Percentiles rank a stretch among this genome's conserved stretches.
These are phyloP conservation scores for Suillus lakei DNA, from an alignment of 768 basidiomycete genomes.

Conservation along the genomic window DNA sequence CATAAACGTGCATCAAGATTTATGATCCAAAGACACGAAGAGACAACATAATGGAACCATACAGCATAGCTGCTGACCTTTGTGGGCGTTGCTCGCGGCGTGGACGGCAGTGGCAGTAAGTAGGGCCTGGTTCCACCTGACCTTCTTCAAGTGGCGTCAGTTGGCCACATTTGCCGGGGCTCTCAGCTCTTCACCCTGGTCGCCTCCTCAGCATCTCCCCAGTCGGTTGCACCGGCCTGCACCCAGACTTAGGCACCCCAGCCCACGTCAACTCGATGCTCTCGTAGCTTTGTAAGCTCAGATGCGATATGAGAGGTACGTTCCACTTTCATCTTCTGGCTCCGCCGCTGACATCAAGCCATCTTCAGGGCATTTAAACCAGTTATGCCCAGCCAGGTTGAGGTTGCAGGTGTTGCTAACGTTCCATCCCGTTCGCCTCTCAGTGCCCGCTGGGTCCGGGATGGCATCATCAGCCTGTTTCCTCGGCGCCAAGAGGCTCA, in stretches of 20 bases:
- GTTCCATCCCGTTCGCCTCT: neutral
- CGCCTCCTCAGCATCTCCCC: neutral
- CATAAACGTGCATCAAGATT: neutral
- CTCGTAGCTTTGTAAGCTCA: neutral
- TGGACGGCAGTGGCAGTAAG: neutral
- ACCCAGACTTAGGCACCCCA: neutral
- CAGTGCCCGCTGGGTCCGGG: neutral
- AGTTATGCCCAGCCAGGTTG: too few species aligned
- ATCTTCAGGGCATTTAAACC: neutral
- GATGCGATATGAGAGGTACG: neutral
- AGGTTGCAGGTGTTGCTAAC: neutral
- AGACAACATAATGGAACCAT: neutral
- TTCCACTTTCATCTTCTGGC: neutral
- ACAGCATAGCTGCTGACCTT: neutral
- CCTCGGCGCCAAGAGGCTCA: neutral
- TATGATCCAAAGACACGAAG: neutral
- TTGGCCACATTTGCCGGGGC: neutral
- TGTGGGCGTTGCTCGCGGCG: neutral
- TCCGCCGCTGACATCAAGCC: neutral
- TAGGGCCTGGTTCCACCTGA: neutral
- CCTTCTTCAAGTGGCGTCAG: neutral
- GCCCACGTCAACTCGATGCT: neutral
- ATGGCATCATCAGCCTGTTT: neutral
- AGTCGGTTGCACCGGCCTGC: neutral
- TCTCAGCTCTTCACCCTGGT: neutral